A percentile compares a stretch with the other conserved stretches of the same genome.
Conservation (phyloP, 108 stramenopile genomes). For the Pseudonitzschia multistriata region DNA sequence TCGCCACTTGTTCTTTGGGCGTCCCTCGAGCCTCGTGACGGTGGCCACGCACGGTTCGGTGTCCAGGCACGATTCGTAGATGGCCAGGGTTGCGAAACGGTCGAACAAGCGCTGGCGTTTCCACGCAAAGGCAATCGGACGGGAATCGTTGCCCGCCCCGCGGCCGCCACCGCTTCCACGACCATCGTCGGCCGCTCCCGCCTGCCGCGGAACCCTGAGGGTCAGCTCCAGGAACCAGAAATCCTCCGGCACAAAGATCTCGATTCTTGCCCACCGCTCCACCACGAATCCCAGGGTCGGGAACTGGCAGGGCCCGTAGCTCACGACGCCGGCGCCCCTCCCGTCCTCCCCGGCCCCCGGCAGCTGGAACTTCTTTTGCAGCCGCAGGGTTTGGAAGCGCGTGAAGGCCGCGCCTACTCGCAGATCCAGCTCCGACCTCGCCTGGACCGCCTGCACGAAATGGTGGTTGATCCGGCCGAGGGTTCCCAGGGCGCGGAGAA, state of each 20-base stretch:
- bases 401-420: conserved; percentile 97
- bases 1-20: conserved; percentile 87
- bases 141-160: conserved; percentile 11
- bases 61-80: conserved; percentile 90
- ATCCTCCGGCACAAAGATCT: conserved; percentile 89
- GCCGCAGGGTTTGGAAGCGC: conserved; percentile 93
- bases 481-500: conserved; percentile 71
- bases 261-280: conserved; percentile 92
- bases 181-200: conserved; percentile 1
- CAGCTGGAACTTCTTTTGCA: conserved; percentile 88
- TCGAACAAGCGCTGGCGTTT: conserved; percentile 91
- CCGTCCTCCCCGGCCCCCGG: conserved; percentile 33
- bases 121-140: conserved; percentile 79
- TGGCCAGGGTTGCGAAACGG: conserved; percentile 52
- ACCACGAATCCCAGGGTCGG: conserved; percentile 99
- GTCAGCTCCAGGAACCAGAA: conserved; percentile 91
- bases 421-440: conserved; percentile 91
- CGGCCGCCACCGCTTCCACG: background rate
- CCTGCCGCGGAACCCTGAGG: conserved; percentile 24
- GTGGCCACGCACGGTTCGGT: conserved; percentile 54
- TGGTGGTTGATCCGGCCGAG: conserved; percentile 73
- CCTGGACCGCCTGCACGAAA: conserved; percentile 87
- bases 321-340: conserved; percentile 47
- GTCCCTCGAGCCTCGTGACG: conserved; percentile 65
- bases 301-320: conserved; percentile 99